Evolutionary conservation across 345 rosid species (phyloP), one percentile per base, ranked within the genome.

Genomic region (Gossypium rotundifolium): DNA sequence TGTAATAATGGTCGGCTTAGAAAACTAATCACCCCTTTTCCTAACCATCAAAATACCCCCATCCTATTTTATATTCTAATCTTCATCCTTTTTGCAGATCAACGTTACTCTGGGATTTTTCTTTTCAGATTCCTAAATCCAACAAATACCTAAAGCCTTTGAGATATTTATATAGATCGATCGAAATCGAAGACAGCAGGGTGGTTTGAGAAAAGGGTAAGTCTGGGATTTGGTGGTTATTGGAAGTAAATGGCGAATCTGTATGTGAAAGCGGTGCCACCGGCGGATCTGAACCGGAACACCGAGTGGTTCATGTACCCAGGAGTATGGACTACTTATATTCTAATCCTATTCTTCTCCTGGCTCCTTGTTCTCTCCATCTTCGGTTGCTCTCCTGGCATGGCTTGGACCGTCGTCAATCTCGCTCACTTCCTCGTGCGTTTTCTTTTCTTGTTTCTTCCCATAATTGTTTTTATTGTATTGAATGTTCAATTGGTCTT

Each of bases 251-350:
- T 84, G 87, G 79, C 85, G 84, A 82, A 84, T 84, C 76, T 90
- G 78, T 92, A 92, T 54, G 97, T 92, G 78, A 85, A 79, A 79
- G 92, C 93, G 69, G 88, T 84, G 73, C 97, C 84, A 53, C 85
- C 97, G 63, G 79, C 92, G 90, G 97, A 90, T 87, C 91, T 90
- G 88, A 92, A 92, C 49, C 70, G 84, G 84, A 92, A 92, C 80
- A 92, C 96, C 27, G 96, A 90, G 79, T 91, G 94, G 94, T 91
- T 91, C 78, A 83, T 80, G 89, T 91, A 91, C 77, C 97, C 97
- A 7, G 97, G 95, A n/a, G 97, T 92, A 1, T 92, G 97, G 97
- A 90, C 93, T 1, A 81, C 92, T 33, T 92, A 90, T 66, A 85
- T 92, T 42, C 85, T 88, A 22, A 88, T 92, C 25, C 81, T 92